These are phyloP conservation scores for Rosa chinensis DNA, from an alignment of 306 rosid genomes.

Conservation along the genomic window DNA sequence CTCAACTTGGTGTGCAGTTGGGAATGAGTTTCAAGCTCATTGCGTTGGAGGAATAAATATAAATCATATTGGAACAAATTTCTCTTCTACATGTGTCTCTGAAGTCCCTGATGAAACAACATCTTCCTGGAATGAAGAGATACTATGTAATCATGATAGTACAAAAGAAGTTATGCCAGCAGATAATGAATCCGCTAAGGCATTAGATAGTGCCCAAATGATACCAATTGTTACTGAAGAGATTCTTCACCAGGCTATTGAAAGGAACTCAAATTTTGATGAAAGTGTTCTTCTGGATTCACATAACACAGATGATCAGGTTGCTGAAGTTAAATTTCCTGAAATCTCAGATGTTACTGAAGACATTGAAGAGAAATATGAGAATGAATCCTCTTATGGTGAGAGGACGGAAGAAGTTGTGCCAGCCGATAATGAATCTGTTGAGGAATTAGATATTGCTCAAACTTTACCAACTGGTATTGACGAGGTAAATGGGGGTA, in stretches of 20 bases:
- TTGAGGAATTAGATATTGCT: background rate
- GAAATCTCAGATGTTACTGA: background rate
- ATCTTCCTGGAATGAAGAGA: too few species aligned
- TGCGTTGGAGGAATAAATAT: background rate
- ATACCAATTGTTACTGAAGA: too few species aligned
- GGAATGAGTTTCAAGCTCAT: background rate
- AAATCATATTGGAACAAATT: background rate
- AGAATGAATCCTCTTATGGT: background rate
- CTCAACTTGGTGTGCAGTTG: constrained; percentile 10
- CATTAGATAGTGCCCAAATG: too few species aligned
- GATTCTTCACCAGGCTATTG: too few species aligned
- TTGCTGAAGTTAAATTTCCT: background rate
- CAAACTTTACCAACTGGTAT: background rate
- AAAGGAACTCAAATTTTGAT: too few species aligned
- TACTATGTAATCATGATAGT: too few species aligned
- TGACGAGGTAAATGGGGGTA: background rate
- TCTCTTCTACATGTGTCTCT: too few species aligned
- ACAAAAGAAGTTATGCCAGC: too few species aligned
- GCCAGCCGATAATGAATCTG: constrained; percentile 4
- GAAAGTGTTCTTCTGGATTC: background rate
- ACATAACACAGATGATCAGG: background rate
- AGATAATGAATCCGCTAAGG: too few species aligned
- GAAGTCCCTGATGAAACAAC: too few species aligned
- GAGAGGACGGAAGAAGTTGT: background rate
- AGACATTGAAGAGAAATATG: background rate